Conservation (phyloP, 768 basidiomycete species). For the Boletus edulis region DNA sequence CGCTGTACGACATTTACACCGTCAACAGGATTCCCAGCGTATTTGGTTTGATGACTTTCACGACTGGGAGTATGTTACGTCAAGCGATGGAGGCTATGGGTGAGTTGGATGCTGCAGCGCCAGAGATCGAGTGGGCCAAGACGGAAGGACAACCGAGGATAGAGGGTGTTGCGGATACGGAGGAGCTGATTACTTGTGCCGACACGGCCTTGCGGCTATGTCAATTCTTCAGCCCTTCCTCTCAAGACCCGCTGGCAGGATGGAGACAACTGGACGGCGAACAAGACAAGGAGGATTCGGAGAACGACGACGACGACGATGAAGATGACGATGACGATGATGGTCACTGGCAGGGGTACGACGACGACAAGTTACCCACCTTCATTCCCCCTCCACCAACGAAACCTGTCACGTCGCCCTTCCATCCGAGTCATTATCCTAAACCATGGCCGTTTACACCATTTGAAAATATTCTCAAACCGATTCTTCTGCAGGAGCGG, state of each 20-base stretch:
- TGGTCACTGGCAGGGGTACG: too few species aligned
- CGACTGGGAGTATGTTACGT: slow-evolving; percentile 23
- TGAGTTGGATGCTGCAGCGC: slow-evolving; percentile 12
- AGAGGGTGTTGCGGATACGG: slow-evolving; percentile 14
- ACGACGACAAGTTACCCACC: neutral
- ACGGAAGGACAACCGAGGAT: slow-evolving; percentile 22
- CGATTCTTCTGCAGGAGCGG: slow-evolving; percentile 33
- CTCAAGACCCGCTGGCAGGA: too few species aligned
- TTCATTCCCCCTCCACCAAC: neutral
- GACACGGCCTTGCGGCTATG: neutral
- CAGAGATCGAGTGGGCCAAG: slow-evolving; percentile 22
- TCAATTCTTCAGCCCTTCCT: too few species aligned
- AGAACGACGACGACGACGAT: too few species aligned
- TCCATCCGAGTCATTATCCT: slow-evolving; percentile 37
- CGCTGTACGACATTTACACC: slow-evolving; percentile 25
- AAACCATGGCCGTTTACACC: slow-evolving; percentile 41
- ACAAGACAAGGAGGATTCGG: too few species aligned
- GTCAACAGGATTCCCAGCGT: slow-evolving; percentile 5
- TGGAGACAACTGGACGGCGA: too few species aligned
- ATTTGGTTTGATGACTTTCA: neutral
- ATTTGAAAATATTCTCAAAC: slow-evolving; percentile 22
- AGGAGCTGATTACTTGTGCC: slow-evolving; percentile 5
- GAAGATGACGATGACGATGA: too few species aligned
- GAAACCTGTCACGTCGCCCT: slow-evolving; percentile 23
- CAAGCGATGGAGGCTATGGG: slow-evolving; percentile 10